Conservation (phyloP, 495 filamentous ascomycete genomes). For the Cercophora samala region DNA sequence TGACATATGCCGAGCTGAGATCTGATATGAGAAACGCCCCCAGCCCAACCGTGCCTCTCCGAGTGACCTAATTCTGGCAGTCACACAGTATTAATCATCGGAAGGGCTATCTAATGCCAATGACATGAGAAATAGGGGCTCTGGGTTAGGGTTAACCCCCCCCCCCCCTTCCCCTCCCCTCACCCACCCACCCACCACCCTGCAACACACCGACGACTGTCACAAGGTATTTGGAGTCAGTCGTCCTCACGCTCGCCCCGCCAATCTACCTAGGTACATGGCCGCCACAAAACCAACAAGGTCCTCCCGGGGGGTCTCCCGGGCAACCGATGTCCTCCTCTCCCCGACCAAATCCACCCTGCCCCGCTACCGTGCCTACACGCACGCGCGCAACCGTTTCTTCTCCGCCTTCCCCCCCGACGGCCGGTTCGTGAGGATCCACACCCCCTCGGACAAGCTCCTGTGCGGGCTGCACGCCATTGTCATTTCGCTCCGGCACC, state of each 20-base stretch:
- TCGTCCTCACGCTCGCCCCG: no score
- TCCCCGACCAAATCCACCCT: conserved; percentile 1
- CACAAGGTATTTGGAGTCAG: no score
- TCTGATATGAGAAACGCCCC: neutral
- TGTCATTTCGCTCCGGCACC: conserved; percentile 13
- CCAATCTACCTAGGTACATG: no score
- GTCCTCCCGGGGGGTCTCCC: conserved; percentile 1
- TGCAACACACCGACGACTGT: no score
- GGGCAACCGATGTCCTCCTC: conserved; percentile 23
- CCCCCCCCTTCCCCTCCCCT: no score
- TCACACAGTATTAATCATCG: no score
- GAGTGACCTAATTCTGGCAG: neutral
- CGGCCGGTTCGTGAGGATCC: conserved; percentile 18
- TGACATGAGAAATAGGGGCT: neutral
- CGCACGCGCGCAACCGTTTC: conserved; percentile 23
- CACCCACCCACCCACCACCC: no score
- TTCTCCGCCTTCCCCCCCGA: conserved; percentile 20
- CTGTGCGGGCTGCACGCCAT: conserved; percentile 25
- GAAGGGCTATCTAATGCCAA: no score
- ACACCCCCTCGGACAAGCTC: conserved; percentile 20
- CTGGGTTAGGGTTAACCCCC: neutral
- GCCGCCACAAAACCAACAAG: neutral
- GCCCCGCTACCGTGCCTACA: conserved; percentile 19
- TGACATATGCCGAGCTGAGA: neutral
- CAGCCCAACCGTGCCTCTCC: neutral